These are phyloP conservation scores for Colletotrichum kahawae DNA, from an alignment of 2,329 filamentous ascomycete genomes.

Conservation along the genomic window DNA sequence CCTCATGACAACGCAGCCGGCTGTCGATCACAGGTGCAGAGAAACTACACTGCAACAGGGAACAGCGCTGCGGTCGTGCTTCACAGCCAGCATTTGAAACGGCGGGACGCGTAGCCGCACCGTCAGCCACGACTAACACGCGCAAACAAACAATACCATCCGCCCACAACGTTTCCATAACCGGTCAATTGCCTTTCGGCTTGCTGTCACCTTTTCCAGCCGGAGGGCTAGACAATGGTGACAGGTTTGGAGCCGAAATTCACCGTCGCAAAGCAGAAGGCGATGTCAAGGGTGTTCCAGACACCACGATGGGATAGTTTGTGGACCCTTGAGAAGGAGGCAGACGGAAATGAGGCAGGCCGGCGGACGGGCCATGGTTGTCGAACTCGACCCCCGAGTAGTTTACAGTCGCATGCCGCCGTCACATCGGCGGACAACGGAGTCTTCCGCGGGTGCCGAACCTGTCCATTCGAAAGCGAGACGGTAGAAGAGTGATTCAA, in stretches of 20 bases:
- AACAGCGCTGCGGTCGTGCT: not conserved
- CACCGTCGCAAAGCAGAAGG: not conserved
- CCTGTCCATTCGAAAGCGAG: not conserved
- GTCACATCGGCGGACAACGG: not conserved
- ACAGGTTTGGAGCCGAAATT: not conserved
- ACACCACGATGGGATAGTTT: not conserved
- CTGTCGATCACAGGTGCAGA: not conserved
- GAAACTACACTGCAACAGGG: not conserved
- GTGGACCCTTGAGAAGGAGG: not conserved
- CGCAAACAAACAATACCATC: not conserved
- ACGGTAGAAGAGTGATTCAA: not conserved
- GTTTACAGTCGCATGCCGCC: not conserved
- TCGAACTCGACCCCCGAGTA: not conserved
- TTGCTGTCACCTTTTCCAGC: not conserved
- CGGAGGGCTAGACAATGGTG: not conserved
- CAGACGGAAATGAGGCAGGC: not conserved
- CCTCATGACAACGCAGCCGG: not conserved
- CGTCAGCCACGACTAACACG: not conserved
- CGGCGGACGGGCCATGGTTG: not conserved
- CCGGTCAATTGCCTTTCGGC: not conserved
- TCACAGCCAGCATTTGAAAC: constrained; percentile 9
- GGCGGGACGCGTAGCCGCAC: not conserved
- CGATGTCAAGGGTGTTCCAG: not conserved
- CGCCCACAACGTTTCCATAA: not conserved
- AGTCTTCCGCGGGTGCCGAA: not conserved